Conservation (phyloP, 495 filamentous ascomycete species). For the Niebla homalea region DNA sequence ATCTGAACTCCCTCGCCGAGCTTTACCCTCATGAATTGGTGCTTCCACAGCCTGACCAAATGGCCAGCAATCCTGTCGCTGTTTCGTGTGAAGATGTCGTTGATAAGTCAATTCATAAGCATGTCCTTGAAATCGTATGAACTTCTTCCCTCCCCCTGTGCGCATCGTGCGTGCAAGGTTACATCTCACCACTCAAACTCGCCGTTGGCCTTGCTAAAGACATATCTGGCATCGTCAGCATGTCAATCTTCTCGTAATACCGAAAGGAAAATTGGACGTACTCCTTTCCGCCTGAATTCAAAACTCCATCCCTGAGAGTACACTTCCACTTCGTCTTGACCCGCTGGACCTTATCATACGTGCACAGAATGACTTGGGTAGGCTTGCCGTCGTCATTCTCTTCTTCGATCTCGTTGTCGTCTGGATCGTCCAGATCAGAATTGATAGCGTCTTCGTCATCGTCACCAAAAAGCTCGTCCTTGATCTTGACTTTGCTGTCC, state of each 20-base stretch:
- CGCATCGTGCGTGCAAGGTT: too few species aligned
- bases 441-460: conserved; percentile 94
- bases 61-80: too few species aligned
- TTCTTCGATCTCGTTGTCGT: conserved; percentile 65
- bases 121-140: too few species aligned
- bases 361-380: conserved; percentile 88
- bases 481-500: conserved; percentile 33
- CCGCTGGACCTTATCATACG: conserved; percentile 97
- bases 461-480: conserved; percentile 40
- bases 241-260: conserved; percentile 1
- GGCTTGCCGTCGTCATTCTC: conserved; percentile 67
- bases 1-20: too few species aligned
- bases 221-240: conserved; percentile 42
- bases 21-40: too few species aligned
- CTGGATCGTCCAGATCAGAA: conserved; percentile 90
- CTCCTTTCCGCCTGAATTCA: conserved; percentile 83
- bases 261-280: conserved; percentile 27
- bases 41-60: too few species aligned
- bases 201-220: conserved; percentile 93
- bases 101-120: too few species aligned
- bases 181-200: conserved; percentile 82
- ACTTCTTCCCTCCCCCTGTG: too few species aligned
- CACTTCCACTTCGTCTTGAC: conserved; percentile 99
- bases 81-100: too few species aligned
- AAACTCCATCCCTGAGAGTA: conserved; percentile 87